A percentile compares a stretch with the other conserved stretches of the same genome.
phyloP scores from a whole-genome alignment of 2,329 filamentous ascomycete genomes.

The Neocucurbitaria cava region DNA sequence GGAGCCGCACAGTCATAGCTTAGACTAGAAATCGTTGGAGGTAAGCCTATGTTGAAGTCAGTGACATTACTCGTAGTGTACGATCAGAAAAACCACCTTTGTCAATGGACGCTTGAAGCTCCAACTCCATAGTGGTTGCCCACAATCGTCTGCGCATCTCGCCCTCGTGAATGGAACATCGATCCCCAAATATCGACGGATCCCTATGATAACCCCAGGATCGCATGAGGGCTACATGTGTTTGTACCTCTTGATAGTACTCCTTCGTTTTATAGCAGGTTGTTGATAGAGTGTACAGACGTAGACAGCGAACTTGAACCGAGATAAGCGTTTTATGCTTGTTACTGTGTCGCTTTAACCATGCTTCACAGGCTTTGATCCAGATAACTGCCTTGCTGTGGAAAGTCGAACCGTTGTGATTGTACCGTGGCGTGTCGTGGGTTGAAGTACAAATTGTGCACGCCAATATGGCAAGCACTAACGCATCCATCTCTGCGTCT shows the following conservation, averaged over 20 bases:
- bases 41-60: slow-evolving; percentile 51
- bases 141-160: slow-evolving; percentile 63
- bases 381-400: slow-evolving; percentile 47
- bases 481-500: slow-evolving; percentile 43
- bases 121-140: slow-evolving; percentile 62
- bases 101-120: slow-evolving; percentile 61
- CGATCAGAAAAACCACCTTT: slow-evolving; percentile 31
- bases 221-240: slow-evolving; percentile 55
- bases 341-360: slow-evolving; percentile 54
- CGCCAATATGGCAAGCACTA: slow-evolving; percentile 48
- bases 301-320: slow-evolving; percentile 58
- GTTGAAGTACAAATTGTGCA: slow-evolving; percentile 46
- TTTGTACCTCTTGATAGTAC: slow-evolving; percentile 26
- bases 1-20: slow-evolving; percentile 58
- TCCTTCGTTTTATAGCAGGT: slow-evolving; percentile 53
- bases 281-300: slow-evolving; percentile 56
- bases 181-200: slow-evolving; percentile 42
- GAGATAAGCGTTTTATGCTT: slow-evolving; percentile 58
- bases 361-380: slow-evolving; percentile 49
- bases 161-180: slow-evolving; percentile 49
- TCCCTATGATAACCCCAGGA: slow-evolving; percentile 60
- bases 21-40: slow-evolving; percentile 43
- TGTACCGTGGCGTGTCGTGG: slow-evolving; percentile 36
- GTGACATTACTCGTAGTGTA: not conserved
- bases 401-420: slow-evolving; percentile 47